These are phyloP conservation scores for Salix brachista DNA, from an alignment of 345 rosid genomes.

Conservation along the genomic window DNA sequence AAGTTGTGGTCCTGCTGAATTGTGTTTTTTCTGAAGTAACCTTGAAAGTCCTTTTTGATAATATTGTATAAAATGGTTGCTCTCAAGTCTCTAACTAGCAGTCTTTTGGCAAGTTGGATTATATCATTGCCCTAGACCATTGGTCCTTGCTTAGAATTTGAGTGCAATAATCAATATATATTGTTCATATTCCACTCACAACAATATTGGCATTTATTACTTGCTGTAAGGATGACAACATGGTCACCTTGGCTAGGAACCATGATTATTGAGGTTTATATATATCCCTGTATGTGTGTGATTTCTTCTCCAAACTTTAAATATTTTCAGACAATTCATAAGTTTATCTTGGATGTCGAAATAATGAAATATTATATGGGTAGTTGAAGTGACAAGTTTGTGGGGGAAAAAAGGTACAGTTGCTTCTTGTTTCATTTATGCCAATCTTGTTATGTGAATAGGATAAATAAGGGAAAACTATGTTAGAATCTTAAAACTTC, in stretches of 20 bases:
- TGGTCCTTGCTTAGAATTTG: background rate
- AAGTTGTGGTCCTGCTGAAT: background rate
- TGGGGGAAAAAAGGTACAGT: constrained; percentile 21
- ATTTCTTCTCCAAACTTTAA: background rate
- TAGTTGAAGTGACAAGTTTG: constrained; percentile 11
- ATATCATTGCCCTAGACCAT: background rate
- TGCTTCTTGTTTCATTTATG: constrained; percentile 3
- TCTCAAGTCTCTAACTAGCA: background rate
- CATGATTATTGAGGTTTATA: background rate
- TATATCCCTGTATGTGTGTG: background rate
- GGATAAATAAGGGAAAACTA: background rate
- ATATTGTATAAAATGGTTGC: background rate
- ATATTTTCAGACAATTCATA: background rate
- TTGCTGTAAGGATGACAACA: background rate
- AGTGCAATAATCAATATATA: background rate
- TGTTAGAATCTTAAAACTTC: background rate
- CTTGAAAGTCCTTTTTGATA: background rate
- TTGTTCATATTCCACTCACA: background rate
- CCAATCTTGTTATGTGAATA: background rate
- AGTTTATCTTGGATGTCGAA: background rate
- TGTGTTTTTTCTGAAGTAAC: background rate
- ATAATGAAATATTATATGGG: constrained; percentile 17
- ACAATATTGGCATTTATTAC: background rate
- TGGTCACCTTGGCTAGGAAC: background rate
- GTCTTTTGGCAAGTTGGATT: background rate